Base-by-base conservation (phyloP, 2,329 filamentous ascomycete genomes). In the Botrytis tulipae region DNA sequence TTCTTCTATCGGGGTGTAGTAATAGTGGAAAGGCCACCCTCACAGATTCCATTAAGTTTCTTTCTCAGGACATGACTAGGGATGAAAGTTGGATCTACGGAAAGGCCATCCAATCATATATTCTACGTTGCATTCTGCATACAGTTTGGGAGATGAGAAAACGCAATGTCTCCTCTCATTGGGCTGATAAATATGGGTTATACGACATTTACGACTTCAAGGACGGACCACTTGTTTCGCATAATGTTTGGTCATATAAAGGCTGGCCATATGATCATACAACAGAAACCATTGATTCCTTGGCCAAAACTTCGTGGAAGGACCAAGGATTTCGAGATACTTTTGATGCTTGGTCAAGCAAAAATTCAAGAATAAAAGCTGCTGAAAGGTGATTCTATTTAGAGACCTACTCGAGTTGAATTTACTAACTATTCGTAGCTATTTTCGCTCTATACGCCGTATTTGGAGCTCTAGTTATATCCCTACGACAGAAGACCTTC, bases 211-310 rank as follows among this genome's bases (percentile, higher is more conserved):
- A 18, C 3, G 48, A 25, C 10, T n/a, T 51, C 3, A 3, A 14
- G 25, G 25, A n/a, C 22, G 48, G 48, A 14, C 1, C 1, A n/a
- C 48, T 51, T 14, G 25, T n/a, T 51, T 14, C 48, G 1, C 22
- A n/a, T n/a, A 14, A 51, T 51, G 10, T n/a, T n/a, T 51, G 22
- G 48, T 51, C 48, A n/a, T 51, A 51, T n/a, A 51, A 51, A 59
- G 18, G 29, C 18, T 59, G 8, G 29, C n/a, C 3, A 29, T 20
- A 59, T 59, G 4, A 59, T 20, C 29, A 59, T 29, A 32, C 18
- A 20, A 7, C 9, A 25, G 46, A 51, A 1, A 51, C 46, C 0
- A 51, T 51, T 51, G 1, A 4, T 51, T 0, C 0, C 5, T 51
- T 51, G 46, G 22, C 46, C 14, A 12, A 12, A 10, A 1, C 1